Evolutionary conservation across 164 flowering plant species (phyloP).

Genomic region (Chimonanthus praecox): DNA sequence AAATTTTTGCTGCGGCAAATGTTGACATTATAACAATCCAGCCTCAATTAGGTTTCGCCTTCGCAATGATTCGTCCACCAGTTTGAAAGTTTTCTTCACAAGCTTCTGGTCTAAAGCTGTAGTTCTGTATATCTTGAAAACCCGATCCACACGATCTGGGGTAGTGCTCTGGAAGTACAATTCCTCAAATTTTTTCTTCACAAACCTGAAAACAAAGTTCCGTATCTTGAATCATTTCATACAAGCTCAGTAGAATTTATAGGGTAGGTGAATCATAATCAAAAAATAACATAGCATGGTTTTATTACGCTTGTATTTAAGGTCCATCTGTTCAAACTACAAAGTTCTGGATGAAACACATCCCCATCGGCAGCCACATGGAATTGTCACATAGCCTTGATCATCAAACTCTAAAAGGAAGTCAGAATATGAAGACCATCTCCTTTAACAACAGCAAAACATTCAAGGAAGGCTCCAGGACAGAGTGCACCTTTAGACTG

Average conservation of each 20-base stretch:
- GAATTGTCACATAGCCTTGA: not conserved
- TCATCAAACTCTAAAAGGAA: too few relatives aligned
- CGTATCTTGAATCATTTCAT: not conserved
- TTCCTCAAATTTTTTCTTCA: slow-evolving; percentile 98
- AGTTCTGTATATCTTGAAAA: slow-evolving; percentile 91
- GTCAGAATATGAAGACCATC: too few relatives aligned
- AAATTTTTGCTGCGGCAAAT: not conserved
- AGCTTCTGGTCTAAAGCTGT: slow-evolving; percentile 97
- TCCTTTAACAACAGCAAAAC: too few relatives aligned
- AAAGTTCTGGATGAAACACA: not conserved
- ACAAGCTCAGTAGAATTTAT: not conserved
- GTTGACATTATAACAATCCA: slow-evolving; percentile 47
- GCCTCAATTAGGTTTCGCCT: slow-evolving; percentile 96
- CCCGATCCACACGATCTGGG: slow-evolving; percentile 83
- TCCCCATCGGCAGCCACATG: not conserved
- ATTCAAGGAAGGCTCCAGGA: too few relatives aligned
- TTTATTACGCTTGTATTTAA: not conserved
- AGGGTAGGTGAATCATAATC: not conserved
- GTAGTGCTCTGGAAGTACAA: slow-evolving; percentile 83
- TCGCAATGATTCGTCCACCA: slow-evolving; percentile 91
- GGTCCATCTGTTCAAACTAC: not conserved
- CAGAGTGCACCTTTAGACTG: too few relatives aligned
- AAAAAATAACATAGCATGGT: not conserved
- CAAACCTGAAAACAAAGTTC: slow-evolving; percentile 48
- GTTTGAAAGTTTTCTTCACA: slow-evolving; percentile 96